Base-by-base conservation (phyloP, 179 eudicot species). In the Gypsophila paniculata region DNA sequence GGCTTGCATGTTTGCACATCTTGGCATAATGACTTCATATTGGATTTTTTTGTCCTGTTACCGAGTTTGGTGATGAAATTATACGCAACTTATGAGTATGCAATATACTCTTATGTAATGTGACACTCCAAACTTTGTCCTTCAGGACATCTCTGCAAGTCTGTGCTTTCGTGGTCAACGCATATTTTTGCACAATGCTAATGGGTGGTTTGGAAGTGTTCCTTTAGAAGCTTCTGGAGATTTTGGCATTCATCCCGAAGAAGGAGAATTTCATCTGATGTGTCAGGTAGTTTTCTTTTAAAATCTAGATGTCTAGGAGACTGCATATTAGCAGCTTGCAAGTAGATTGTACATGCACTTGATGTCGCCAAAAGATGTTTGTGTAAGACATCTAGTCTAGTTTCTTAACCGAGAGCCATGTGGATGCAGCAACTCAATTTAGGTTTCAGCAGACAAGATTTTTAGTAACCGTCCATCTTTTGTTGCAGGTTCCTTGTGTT, bases 181-280 rank as follows among this genome's bases (percentile, higher is more conserved):
- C 19, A 84, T 91, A 81, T 94, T 94, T 79, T 79, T 91, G 81
- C 96, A 91, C 81, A 94, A 88, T 84, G 90, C 97, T 39, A 89
- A 89, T 82, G 99, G 99, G 68, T 94, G 85, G 89, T 94, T 91
- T 78, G 99, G 99, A 36, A 81, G 81, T 80, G 90, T 89, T 82
- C 97, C 99, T 57, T 70, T 94, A 73, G 99, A 94, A 86, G 97
- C 96, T 75, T 94, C 99, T 78, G 99, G 99, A 72, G 99, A 94
- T 87, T 91, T 94, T 81, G 99, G 97, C 69, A 88, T 94, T 80
- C 83, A 94, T 84, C 97, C 99, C 2, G 96, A 90, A 77, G 93
- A 91, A 81, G 99, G 99, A 78, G 97, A 91, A 78, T 91, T 91
- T 82, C 99, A 94, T 82, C 85, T 94, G 52, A 94, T 94, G 99